Percentiles rank a stretch among this genome's conserved stretches.
phyloP scores from a whole-genome alignment of 306 rosid genomes.

The Aeschynomene evenia region DNA sequence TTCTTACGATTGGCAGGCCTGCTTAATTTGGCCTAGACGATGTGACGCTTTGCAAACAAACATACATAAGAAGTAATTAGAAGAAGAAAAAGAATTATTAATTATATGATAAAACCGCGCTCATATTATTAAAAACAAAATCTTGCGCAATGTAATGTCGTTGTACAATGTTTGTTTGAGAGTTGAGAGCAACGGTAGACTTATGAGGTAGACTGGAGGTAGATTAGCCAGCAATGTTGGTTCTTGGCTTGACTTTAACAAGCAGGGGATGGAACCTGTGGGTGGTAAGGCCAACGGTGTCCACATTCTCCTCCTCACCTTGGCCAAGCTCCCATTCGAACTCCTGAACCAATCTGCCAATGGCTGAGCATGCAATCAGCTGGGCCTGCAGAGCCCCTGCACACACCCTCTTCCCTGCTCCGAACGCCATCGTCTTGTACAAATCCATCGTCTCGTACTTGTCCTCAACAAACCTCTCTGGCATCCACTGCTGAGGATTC shows the following conservation, averaged over 20 bases:
- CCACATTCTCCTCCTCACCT: conserved; percentile 74
- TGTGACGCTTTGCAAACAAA: no score
- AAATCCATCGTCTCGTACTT: conserved; percentile 61
- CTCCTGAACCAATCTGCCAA: conserved; percentile 79
- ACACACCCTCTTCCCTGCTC: conserved; percentile 94
- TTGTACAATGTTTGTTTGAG: no score
- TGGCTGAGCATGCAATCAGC: conserved; percentile 54
- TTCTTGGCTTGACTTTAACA: conserved; percentile 52
- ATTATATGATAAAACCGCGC: neutral
- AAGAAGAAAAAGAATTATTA: no score
- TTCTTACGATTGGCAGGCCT: no score
- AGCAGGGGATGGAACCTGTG: conserved; percentile 72
- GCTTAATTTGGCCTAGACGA: no score
- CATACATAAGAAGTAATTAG: no score
- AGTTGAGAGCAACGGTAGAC: neutral
- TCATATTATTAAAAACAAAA: neutral
- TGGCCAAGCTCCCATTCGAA: conserved; percentile 70
- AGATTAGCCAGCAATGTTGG: neutral
- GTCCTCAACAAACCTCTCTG: conserved; percentile 79
- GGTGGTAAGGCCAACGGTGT: conserved; percentile 77
- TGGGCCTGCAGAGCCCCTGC: conserved; percentile 83
- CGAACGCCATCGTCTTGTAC: conserved; percentile 92
- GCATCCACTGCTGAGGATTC: conserved; percentile 67
- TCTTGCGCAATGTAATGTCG: neutral
- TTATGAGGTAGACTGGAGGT: neutral